Evolutionary conservation across 768 basidiomycete species (phyloP).

Genomic region (Xanthoconium stramineum): DNA sequence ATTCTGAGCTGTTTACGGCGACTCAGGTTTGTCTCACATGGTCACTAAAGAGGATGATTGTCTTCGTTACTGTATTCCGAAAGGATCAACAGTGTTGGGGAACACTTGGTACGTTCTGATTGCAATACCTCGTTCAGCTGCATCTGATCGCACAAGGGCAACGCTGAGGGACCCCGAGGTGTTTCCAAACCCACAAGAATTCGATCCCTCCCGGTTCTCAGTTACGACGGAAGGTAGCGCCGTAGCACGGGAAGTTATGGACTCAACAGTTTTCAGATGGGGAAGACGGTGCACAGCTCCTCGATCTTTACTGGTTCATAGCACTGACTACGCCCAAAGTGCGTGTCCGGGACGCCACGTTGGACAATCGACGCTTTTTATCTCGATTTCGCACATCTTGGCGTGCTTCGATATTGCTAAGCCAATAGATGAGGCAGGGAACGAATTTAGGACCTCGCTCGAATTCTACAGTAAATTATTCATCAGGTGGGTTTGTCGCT

Average conservation of each 20-base stretch:
- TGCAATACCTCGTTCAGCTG: background rate
- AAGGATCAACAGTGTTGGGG: background rate
- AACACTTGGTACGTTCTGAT: slow-evolving; percentile 6
- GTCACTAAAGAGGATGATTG: slow-evolving; percentile 28
- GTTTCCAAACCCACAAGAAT: slow-evolving; percentile 21
- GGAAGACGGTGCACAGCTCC: background rate
- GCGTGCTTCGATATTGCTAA: background rate
- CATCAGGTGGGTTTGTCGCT: background rate
- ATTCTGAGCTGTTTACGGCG: background rate
- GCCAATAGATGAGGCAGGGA: background rate
- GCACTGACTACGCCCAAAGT: background rate
- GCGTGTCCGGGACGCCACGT: slow-evolving; percentile 2
- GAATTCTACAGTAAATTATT: background rate
- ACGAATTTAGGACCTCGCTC: background rate
- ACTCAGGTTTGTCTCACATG: slow-evolving; percentile 34
- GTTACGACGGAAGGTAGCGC: background rate
- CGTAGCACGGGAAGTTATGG: background rate
- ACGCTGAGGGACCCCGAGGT: slow-evolving; percentile 17
- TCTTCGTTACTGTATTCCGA: slow-evolving; percentile 23
- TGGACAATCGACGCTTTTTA: background rate
- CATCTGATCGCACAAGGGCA: slow-evolving; percentile 8
- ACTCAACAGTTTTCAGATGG: slow-evolving; percentile 1
- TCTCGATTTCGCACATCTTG: background rate
- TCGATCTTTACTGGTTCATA: background rate
- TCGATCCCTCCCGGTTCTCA: slow-evolving; percentile 21